phyloP scores from a whole-genome alignment of 352 stramenopile species.

The Pythium guiyangense region DNA sequence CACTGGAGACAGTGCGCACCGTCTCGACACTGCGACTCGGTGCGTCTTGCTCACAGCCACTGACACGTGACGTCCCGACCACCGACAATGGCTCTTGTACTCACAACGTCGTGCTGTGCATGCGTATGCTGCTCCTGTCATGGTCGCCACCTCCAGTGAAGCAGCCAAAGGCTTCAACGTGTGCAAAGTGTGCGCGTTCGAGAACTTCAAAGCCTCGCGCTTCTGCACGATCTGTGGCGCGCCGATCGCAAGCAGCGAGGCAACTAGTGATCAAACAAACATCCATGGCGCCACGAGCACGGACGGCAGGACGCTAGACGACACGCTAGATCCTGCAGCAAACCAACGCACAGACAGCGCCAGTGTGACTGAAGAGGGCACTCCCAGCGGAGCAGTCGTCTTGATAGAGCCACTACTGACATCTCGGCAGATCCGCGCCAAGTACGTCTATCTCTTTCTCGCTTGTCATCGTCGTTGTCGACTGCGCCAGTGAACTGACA shows the following conservation, averaged over 20 bases:
- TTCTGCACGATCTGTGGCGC: slow-evolving; percentile 49
- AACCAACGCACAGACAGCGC: not conserved
- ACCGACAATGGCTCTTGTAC: not conserved
- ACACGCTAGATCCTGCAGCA: too few relatives aligned
- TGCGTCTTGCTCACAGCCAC: slow-evolving; percentile 7
- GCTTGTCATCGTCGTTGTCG: too few relatives aligned
- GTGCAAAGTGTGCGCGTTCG: slow-evolving; percentile 45
- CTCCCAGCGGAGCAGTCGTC: slow-evolving; percentile 1
- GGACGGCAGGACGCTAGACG: not conserved
- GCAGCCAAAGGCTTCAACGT: slow-evolving; percentile 39
- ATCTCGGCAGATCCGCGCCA: slow-evolving; percentile 31
- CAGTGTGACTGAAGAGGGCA: not conserved
- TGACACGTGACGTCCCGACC: not conserved
- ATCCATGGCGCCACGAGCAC: not conserved
- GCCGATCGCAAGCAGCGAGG: slow-evolving; percentile 14
- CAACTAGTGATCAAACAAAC: not conserved
- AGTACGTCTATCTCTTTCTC: too few relatives aligned
- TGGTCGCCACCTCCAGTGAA: slow-evolving; percentile 20
- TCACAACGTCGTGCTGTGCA: not conserved
- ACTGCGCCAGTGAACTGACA: not conserved
- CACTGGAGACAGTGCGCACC: slow-evolving; percentile 24
- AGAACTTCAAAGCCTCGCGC: slow-evolving; percentile 50
- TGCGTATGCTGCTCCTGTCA: not conserved
- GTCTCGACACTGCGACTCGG: slow-evolving; percentile 41
- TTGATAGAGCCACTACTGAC: slow-evolving; percentile 1